These are phyloP conservation scores for Solanum neorickii DNA, from an alignment of 257 asterid species.

Conservation along the genomic window DNA sequence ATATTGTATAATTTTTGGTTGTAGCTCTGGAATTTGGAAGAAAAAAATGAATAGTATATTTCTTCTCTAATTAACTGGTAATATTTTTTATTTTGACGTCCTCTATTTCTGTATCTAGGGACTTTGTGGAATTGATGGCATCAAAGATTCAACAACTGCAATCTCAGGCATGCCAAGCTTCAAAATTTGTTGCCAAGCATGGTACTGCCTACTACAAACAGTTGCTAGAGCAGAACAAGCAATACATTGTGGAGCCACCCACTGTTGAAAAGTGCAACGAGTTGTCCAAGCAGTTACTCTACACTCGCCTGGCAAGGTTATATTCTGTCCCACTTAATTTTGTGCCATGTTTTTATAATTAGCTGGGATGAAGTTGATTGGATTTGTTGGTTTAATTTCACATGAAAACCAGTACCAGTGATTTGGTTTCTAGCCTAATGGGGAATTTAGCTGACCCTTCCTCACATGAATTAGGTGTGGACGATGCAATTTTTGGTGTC, in stretches of 20 bases:
- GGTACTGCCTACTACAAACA: slow-evolving; percentile 50
- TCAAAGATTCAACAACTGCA: slow-evolving; percentile 47
- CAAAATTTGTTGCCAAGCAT: slow-evolving; percentile 37
- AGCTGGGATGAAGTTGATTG: not conserved
- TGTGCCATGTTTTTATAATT: not conserved
- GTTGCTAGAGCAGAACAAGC: slow-evolving; percentile 54
- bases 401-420: not conserved
- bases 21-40: not conserved
- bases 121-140: slow-evolving; percentile 22
- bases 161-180: slow-evolving; percentile 46
- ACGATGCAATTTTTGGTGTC: not conserved
- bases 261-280: slow-evolving; percentile 51
- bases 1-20: not conserved
- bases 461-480: not conserved
- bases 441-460: not conserved
- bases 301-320: slow-evolving; percentile 69
- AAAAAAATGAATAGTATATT: not conserved
- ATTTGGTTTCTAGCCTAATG: not conserved
- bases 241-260: slow-evolving; percentile 48
- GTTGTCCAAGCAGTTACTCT: slow-evolving; percentile 49
- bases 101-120: not conserved
- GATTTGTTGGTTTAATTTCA: not conserved
- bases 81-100: not conserved
- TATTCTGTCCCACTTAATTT: not conserved
- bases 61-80: not conserved